A percentile compares a stretch with the other conserved stretches of the same genome.
Evolutionary conservation across 2,329 filamentous ascomycete species (phyloP).

Genomic region (Sclerotinia minor): DNA sequence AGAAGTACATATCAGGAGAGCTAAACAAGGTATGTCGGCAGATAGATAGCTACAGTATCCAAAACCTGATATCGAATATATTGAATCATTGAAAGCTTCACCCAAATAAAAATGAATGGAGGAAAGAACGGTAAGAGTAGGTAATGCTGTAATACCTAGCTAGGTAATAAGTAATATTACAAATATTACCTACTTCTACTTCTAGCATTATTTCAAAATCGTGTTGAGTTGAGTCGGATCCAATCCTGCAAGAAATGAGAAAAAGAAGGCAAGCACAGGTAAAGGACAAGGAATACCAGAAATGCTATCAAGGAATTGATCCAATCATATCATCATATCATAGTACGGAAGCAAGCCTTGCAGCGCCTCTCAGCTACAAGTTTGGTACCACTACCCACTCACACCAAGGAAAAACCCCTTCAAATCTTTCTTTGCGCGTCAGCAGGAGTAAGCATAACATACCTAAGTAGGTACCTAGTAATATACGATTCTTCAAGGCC

Average conservation of each 20-base stretch:
- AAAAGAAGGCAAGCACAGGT: constrained; percentile 12
- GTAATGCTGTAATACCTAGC: too few relatives aligned
- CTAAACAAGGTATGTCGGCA: background rate
- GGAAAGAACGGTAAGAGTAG: background rate
- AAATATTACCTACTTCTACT: too few relatives aligned
- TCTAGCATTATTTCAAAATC: background rate
- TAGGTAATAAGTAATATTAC: too few relatives aligned
- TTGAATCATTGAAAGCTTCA: background rate
- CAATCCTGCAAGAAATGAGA: constrained; percentile 5
- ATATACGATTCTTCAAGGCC: background rate
- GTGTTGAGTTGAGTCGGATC: background rate
- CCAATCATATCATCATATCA: constrained; percentile 7
- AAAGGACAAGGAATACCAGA: background rate
- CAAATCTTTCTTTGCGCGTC: background rate
- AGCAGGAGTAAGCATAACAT: constrained; percentile 14
- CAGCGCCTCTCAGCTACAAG: constrained; percentile 11
- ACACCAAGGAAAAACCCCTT: constrained; percentile 6
- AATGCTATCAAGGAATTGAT: background rate
- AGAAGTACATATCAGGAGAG: too few relatives aligned
- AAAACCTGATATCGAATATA: background rate
- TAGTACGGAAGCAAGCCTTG: background rate
- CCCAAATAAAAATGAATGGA: background rate
- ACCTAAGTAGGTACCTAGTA: too few relatives aligned
- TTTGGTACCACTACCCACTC: background rate
- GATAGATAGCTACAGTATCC: background rate